Conservation (phyloP, 148 eudicot genomes). For the Rhododendron williamsianum region DNA sequence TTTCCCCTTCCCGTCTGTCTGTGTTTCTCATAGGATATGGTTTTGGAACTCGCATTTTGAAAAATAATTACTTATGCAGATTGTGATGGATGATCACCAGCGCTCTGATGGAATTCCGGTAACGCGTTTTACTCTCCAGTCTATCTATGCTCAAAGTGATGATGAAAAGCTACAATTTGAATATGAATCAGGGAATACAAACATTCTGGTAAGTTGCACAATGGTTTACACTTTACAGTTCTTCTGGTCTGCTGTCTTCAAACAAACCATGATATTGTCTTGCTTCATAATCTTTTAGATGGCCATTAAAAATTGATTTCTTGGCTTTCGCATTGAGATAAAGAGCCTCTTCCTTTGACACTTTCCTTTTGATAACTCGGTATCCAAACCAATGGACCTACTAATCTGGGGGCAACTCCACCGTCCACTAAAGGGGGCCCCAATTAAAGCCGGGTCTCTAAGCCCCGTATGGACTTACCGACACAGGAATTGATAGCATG, state of each 20-base stretch:
- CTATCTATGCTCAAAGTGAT: constrained; percentile 91
- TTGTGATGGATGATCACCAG: constrained; percentile 98
- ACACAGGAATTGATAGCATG: not conserved
- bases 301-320: not conserved
- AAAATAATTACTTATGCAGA: constrained; percentile 39
- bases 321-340: not conserved
- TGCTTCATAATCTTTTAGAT: not conserved
- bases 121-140: constrained; percentile 90
- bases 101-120: constrained; percentile 96
- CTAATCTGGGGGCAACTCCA: not conserved
- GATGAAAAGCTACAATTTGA: constrained; percentile 96
- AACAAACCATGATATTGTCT: not conserved
- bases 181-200: constrained; percentile 96
- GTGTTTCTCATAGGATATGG: not conserved
- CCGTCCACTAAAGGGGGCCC: not conserved
- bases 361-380: not conserved
- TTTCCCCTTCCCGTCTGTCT: not conserved
- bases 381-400: not conserved
- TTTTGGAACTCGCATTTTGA: not conserved
- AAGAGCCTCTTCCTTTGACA: not conserved
- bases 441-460: not conserved
- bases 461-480: not conserved
- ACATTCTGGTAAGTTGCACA: constrained; percentile 64
- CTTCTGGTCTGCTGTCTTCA: not conserved
- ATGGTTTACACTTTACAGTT: not conserved